Base-by-base conservation (phyloP, 345 rosid species). In the Cardamine chenopodiifolia region DNA sequence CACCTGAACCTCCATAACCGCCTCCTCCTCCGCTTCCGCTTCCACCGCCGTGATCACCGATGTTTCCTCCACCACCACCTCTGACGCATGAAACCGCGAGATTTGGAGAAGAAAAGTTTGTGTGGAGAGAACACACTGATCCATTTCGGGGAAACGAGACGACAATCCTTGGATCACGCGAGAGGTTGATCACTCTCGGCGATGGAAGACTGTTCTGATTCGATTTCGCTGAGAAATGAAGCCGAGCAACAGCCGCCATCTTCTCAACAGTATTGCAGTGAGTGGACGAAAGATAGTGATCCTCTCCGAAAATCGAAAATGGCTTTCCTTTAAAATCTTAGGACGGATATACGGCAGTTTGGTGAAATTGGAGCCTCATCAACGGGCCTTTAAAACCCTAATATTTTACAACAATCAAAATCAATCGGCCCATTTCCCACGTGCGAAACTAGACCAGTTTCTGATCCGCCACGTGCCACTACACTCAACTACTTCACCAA, bases 241-340 rank as follows among this genome's bases (percentile, higher is more conserved):
- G 83, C 78, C 73, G 84, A 34, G 80, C 60, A 64, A 78, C 56
- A 2, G 85, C 61, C 57, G 89, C 79, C 89, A 85, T 76, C 17
- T 56, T 55, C 13, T 18, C 64, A 4, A 18, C 74, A 17, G 61
- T 62, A 5, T 20, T 4, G 25, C 47, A 6, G 52, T 14, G 20
- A 20, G 13, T 22, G n/a, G 22, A n/a, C n/a, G 42, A 31, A 68
- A 29, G 22, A 53, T 8, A 8, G 70, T 20, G 62, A 62, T 37
- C 23, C 50, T 57, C 58, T 65, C 20, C 0, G 20, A 66, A 2
- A 47, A 6, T 65, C 37, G 39, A 50, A 56, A 64, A n/a, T 18
- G 68, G 50, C 9, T 12, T 66, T 34, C 13, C 4, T 32, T 20
- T 2, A 55, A 42, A 28, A 40, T 35, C 10, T 29, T 54, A 35